Evolutionary conservation across 148 eudicot species (phyloP).

Genomic region (Rhododendron ovatum): DNA sequence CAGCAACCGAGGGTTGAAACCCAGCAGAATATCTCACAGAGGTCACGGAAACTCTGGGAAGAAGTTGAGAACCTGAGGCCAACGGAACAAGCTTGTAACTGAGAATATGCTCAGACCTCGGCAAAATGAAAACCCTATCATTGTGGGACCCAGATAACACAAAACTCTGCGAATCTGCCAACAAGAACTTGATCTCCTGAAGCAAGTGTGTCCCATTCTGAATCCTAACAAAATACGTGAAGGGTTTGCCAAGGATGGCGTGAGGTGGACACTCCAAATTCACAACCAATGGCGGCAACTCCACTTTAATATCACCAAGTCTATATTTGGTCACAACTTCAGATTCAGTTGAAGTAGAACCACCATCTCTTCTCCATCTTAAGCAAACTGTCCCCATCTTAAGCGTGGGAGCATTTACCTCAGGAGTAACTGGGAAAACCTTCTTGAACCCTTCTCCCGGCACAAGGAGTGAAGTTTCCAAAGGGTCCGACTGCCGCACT

Average conservation of each 20-base stretch:
- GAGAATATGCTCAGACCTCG: conserved; percentile 59
- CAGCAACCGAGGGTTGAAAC: conserved; percentile 65
- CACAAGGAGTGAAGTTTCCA: conserved; percentile 45
- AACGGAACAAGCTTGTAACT: conserved; percentile 83
- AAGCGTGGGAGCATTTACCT: conserved; percentile 37
- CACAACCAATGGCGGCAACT: conserved; percentile 63
- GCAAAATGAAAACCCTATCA: conserved; percentile 67
- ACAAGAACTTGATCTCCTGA: conserved; percentile 80
- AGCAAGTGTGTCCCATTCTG: conserved; percentile 70
- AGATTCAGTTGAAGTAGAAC: conserved; percentile 15
- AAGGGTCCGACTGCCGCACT: conserved; percentile 34
- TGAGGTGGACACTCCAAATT: conserved; percentile 86
- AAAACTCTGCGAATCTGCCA: conserved; percentile 86
- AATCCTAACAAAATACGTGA: conserved; percentile 61
- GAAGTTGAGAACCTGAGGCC: conserved; percentile 67
- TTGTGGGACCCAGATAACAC: conserved; percentile 77
- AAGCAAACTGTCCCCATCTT: conserved; percentile 62
- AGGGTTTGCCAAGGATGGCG: conserved; percentile 81
- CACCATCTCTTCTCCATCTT: conserved; percentile 64
- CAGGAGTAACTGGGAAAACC: conserved; percentile 62
- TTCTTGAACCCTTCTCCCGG: conserved; percentile 84
- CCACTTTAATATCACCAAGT: conserved; percentile 77
- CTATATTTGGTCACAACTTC: conserved; percentile 62
- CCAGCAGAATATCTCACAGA: conserved; percentile 76
- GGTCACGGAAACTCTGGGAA: conserved; percentile 68